Evolutionary conservation across 2,329 filamentous ascomycete genomes (phyloP), one percentile per base, ranked within the genome.

Genomic region (Fusarium continuum): DNA sequence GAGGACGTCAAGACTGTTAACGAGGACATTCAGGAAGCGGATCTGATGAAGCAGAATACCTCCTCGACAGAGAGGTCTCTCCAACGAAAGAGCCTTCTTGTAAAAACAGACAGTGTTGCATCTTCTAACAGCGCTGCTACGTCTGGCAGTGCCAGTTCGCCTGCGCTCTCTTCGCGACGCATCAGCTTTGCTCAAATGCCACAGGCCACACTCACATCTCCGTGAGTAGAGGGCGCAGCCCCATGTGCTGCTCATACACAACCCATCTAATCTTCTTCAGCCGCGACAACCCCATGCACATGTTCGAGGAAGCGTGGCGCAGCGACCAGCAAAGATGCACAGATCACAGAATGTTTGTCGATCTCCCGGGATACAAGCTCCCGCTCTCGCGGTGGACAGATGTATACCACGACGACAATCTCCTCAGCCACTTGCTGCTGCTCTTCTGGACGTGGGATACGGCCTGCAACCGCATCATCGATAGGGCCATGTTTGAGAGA

Each of bases 361-460:
- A 56, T 16, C 19, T 64, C 1, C 38, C 56, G 26, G 41, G 36
- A 40, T 36, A 48, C 9, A 34, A 23, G 3, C 60, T 64, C 13
- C 61, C 61, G 3, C 16, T 64, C 14, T 64, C 61, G n/a, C 28
- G 41, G 32, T 64, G 61, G 61, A 64, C 61, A 7, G 46, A 31
- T 3, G 60, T 44, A 7, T 29, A 31, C 11, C 25, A 61, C 5
- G 49, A 64, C 5, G 41, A 64, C 19, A 61, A 46, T 13, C 39
- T 64, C 20, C 19, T 64, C 4, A 64, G 29, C 2, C 60, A 64
- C 14, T 47, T 64, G 6, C 3, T 64, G 2, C 28, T 55, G 6
- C 23, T 64, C 14, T 64, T 64, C 9, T 64, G 59, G 59, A 43
- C 59, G 4, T 64, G 61, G 61, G 53, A 55, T 19, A 64, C 59